Evolutionary conservation across 345 rosid species (phyloP).

Genomic region (Syzygium oleosum): DNA sequence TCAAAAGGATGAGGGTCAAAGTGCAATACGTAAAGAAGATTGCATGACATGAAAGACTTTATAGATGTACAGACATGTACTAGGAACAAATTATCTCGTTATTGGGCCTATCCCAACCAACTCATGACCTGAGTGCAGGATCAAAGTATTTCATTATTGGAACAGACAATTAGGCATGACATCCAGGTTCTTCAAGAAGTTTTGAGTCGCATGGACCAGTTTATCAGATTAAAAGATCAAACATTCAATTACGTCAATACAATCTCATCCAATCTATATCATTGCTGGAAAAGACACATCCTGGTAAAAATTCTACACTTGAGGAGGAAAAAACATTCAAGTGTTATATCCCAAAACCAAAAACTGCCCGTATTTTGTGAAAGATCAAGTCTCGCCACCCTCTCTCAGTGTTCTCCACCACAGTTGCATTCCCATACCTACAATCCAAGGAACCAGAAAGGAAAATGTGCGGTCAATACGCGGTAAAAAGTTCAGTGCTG

Average conservation of each 20-base stretch:
- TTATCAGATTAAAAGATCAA: background rate
- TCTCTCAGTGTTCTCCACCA: slow-evolving; percentile 91
- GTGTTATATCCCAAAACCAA: slow-evolving; percentile 72
- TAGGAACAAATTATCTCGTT: background rate
- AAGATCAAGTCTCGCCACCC: slow-evolving; percentile 95
- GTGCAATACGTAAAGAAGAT: background rate
- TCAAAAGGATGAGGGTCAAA: background rate
- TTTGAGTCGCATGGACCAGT: background rate
- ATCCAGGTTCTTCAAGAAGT: background rate
- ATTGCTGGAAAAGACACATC: background rate
- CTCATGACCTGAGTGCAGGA: background rate
- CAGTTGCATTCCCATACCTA: slow-evolving; percentile 94
- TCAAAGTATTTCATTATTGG: background rate
- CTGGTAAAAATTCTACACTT: background rate
- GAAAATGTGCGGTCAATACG: background rate
- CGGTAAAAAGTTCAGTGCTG: background rate
- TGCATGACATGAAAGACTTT: background rate
- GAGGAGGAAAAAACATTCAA: background rate
- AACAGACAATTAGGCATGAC: background rate
- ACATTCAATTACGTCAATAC: background rate
- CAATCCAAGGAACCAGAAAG: background rate
- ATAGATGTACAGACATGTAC: background rate
- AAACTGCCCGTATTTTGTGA: slow-evolving; percentile 79
- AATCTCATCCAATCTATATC: background rate
- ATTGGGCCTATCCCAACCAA: background rate